Conservation (phyloP, 441 rosid genomes). For the Arabidopsis hybrid region DNA sequence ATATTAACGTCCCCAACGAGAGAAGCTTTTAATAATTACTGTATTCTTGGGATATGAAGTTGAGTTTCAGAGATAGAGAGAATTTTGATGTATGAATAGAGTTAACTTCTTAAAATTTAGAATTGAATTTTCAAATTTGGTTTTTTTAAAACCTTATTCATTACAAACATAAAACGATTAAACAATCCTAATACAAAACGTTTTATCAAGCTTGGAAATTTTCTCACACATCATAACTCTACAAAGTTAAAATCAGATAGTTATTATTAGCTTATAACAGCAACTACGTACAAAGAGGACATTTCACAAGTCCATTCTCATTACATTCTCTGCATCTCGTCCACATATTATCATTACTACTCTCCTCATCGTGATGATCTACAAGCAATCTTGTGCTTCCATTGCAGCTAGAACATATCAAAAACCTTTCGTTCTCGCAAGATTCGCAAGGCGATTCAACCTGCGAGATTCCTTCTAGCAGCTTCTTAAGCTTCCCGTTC, state of each 20-base stretch:
- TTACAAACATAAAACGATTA: slow-evolving; percentile 8
- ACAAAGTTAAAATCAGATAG: slow-evolving; percentile 3
- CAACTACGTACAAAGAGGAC: slow-evolving; percentile 63
- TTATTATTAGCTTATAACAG: background rate
- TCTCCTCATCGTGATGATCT: slow-evolving; percentile 45
- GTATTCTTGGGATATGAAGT: slow-evolving; percentile 15
- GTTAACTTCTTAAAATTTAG: slow-evolving; percentile 17
- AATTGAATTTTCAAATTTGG: background rate
- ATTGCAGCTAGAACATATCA: slow-evolving; percentile 72
- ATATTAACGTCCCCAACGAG: slow-evolving; percentile 6
- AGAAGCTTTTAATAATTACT: slow-evolving; percentile 14
- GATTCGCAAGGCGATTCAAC: slow-evolving; percentile 51
- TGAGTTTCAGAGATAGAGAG: slow-evolving; percentile 14
- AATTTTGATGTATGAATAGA: slow-evolving; percentile 40
- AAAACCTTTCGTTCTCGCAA: slow-evolving; percentile 66
- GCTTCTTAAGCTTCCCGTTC: slow-evolving; percentile 79
- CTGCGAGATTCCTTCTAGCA: slow-evolving; percentile 64
- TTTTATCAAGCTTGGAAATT: background rate
- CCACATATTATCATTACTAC: slow-evolving; percentile 41
- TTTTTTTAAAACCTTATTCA: background rate
- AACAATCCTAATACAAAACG: slow-evolving; percentile 7
- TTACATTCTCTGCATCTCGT: slow-evolving; percentile 77
- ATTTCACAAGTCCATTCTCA: slow-evolving; percentile 85
- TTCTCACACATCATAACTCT: background rate
- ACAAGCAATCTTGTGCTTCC: slow-evolving; percentile 68